Evolutionary conservation across 2,329 filamentous ascomycete genomes (phyloP), one percentile per base, ranked within the genome.

Genomic region (Neonectria faginata): DNA sequence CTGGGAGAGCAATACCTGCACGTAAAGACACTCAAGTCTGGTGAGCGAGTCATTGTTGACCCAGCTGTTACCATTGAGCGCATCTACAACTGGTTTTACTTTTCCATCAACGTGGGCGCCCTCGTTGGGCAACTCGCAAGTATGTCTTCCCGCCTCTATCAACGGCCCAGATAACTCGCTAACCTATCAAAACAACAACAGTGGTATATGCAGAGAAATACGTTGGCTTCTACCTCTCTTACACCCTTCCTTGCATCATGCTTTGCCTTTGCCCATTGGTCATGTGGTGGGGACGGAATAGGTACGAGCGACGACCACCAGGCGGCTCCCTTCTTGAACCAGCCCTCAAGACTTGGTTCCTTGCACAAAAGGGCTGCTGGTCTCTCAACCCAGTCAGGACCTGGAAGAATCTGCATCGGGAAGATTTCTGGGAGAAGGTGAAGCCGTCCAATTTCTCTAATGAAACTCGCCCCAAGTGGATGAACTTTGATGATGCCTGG

Each of bases 401-500:
- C 18, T 89, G 84, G 75, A 84, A 80, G 71, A 86, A 88, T 71
- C 82, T 90, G 71, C 83, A 87, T 65, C 80, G 83, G 57, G 81
- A 82, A 7, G 81, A 82, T 25, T 82, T 92, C 78, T 94, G 91
- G 89, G 86, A 92, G 41, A 80, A 80, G 9, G 88, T 90, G 64
- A 92, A 92, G 82, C 91, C 91, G 1, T 91, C 87, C 68, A 79
- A 80, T n/a, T 85, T 91, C 42, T 81, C 82, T 22, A 80, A 84
- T 45, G 79, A 79, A 20, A 78, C 79, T 53, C 87, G 86, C 41
- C 91, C 89, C 0, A 69, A 71, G 1, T 93, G 90, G 90, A 94
- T 94, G 89, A 91, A 86, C 2, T 93, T 93, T 71, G 91, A 94
- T 67, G 92, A 94, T 69, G 86, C 86, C 20, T 94, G 91, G 91